Percentiles rank a stretch among this genome's conserved stretches.
These are phyloP conservation scores for Thalia dealbata DNA, from an alignment of 176 grass and related monocot genomes.

Conservation along the genomic window DNA sequence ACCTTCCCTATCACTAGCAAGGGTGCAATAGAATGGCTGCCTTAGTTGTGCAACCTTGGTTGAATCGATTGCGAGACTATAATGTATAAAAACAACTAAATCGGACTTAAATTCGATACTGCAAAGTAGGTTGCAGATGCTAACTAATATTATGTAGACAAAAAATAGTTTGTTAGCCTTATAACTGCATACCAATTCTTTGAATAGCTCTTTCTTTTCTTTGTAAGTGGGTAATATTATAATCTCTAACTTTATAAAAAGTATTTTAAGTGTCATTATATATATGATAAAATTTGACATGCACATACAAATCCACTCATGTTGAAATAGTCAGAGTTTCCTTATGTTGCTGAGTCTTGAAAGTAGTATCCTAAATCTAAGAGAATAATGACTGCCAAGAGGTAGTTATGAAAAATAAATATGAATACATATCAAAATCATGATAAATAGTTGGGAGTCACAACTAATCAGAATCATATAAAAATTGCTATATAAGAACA, in stretches of 20 bases:
- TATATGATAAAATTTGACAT: not conserved
- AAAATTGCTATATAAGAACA: not conserved
- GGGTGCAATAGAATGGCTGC: slow-evolving; percentile 64
- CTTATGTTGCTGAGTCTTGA: slow-evolving; percentile 68
- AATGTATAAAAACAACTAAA: not conserved
- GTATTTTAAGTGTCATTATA: not conserved
- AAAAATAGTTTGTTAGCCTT: not conserved
- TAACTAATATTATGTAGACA: not conserved
- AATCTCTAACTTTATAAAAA: slow-evolving; percentile 52
- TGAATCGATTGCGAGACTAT: too few species aligned
- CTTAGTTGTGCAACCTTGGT: slow-evolving; percentile 53
- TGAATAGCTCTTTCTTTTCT: slow-evolving; percentile 77
- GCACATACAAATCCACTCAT: slow-evolving; percentile 23
- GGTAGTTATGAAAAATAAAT: not conserved
- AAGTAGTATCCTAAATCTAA: slow-evolving; percentile 77
- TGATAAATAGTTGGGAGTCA: too few species aligned
- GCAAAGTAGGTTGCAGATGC: not conserved
- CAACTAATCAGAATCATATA: too few species aligned
- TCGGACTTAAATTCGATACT: not conserved
- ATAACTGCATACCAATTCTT: slow-evolving; percentile 38
- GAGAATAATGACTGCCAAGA: not conserved
- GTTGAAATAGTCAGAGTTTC: slow-evolving; percentile 82
- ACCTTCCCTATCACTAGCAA: slow-evolving; percentile 80
- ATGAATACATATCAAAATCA: not conserved
- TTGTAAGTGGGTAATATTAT: slow-evolving; percentile 75